These are phyloP conservation scores for Parietaria judaica DNA, from an alignment of 306 rosid species.

Conservation along the genomic window DNA sequence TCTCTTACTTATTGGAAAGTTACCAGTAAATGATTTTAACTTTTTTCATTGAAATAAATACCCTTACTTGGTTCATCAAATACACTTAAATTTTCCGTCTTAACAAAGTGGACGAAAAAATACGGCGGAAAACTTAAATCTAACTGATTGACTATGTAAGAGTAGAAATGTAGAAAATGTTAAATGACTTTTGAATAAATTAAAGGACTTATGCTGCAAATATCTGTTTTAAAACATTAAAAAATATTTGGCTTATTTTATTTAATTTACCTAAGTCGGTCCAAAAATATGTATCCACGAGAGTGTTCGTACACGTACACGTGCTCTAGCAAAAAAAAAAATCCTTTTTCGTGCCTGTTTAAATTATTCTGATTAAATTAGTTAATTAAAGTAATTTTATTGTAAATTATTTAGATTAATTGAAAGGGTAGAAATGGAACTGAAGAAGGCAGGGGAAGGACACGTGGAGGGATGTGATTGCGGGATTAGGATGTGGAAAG, in stretches of 20 bases:
- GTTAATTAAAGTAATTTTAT: background rate
- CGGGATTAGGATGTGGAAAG: slow-evolving; percentile 1
- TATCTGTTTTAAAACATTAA: background rate
- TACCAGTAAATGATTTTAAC: too few species aligned
- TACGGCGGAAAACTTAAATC: too few species aligned
- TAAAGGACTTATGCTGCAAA: too few species aligned
- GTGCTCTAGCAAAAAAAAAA: background rate
- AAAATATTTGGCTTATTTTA: background rate
- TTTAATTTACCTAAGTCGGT: slow-evolving; percentile 4
- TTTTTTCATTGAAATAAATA: too few species aligned
- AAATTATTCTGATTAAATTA: background rate
- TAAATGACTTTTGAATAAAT: too few species aligned
- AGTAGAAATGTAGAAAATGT: too few species aligned
- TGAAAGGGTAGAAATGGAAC: background rate
- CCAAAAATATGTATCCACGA: background rate
- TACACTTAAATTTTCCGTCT: too few species aligned
- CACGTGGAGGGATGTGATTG: slow-evolving; percentile 1
- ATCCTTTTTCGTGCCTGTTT: background rate
- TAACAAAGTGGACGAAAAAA: too few species aligned
- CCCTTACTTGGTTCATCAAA: too few species aligned
- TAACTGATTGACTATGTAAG: too few species aligned
- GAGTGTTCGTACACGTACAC: slow-evolving; percentile 1
- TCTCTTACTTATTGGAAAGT: too few species aligned
- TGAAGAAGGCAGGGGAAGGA: background rate
- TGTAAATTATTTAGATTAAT: background rate